Evolutionary conservation across 83 land plant species (phyloP).

Genomic region (Picea abies): DNA sequence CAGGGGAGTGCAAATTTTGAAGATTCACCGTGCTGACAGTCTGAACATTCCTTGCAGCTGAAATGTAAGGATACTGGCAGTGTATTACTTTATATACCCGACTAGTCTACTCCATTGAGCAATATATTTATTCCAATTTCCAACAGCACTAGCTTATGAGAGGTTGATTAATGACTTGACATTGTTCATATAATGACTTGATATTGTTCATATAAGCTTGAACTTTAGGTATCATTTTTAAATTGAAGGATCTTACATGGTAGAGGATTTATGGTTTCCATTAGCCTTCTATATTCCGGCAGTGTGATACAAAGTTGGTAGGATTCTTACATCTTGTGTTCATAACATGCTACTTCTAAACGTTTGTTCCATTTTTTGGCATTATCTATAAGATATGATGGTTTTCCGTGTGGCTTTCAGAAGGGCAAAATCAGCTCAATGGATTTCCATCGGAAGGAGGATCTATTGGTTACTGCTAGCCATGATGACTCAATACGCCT

Average conservation of each 20-base stretch:
- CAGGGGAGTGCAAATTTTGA: neutral
- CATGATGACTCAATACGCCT: slow-evolving; percentile 96
- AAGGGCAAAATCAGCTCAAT: slow-evolving; percentile 83
- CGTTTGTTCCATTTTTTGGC: neutral
- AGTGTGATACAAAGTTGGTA: neutral
- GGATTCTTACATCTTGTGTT: neutral
- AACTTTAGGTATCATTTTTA: neutral
- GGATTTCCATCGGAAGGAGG: slow-evolving; percentile 97
- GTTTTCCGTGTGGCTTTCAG: slow-evolving; percentile 36
- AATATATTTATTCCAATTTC: neutral
- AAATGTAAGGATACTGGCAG: neutral
- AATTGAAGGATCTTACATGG: neutral
- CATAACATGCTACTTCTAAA: neutral
- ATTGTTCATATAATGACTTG: neutral
- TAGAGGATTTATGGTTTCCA: neutral
- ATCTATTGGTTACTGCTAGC: slow-evolving; percentile 85
- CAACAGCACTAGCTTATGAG: too few relatives aligned
- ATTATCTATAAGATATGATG: neutral
- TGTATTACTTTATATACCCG: neutral
- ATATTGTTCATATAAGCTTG: neutral
- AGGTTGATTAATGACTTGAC: too few relatives aligned
- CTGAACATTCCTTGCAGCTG: neutral
- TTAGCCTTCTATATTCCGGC: neutral
- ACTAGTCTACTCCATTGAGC: neutral
- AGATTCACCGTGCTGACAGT: neutral